Evolutionary conservation across 2,329 filamentous ascomycete species (phyloP).

Genomic region (Neoascochyta sp.): DNA sequence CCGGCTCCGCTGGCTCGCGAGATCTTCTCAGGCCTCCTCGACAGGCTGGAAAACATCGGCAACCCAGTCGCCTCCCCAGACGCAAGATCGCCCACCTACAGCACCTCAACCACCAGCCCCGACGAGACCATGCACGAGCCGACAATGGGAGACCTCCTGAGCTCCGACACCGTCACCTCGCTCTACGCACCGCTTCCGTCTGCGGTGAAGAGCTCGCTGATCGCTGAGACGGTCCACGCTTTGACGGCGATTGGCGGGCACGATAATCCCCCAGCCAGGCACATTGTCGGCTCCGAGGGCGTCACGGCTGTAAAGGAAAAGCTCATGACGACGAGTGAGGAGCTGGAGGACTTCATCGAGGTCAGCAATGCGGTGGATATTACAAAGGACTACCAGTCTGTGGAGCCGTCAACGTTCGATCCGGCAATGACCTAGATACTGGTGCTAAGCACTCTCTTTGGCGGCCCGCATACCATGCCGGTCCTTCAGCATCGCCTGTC

Average conservation of each 20-base stretch:
- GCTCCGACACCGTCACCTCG: slow-evolving; percentile 53
- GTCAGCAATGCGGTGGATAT: slow-evolving; percentile 83
- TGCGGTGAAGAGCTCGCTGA: slow-evolving; percentile 66
- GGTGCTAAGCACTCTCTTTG: too few species aligned
- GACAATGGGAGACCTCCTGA: slow-evolving; percentile 45
- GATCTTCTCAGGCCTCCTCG: slow-evolving; percentile 75
- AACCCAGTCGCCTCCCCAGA: slow-evolving; percentile 27
- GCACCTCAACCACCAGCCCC: slow-evolving; percentile 26
- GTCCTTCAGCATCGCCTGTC: slow-evolving; percentile 1
- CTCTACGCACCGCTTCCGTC: slow-evolving; percentile 70
- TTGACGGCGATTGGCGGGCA: slow-evolving; percentile 89
- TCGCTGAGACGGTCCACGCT: slow-evolving; percentile 86
- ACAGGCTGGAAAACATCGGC: slow-evolving; percentile 64
- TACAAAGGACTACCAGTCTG: slow-evolving; percentile 17
- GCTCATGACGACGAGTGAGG: slow-evolving; percentile 91
- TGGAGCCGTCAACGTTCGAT: slow-evolving; percentile 7
- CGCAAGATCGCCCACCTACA: slow-evolving; percentile 27
- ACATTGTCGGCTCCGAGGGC: slow-evolving; percentile 90
- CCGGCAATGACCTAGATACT: too few species aligned
- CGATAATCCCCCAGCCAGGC: slow-evolving; percentile 88
- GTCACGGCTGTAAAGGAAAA: slow-evolving; percentile 90
- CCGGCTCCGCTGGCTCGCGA: slow-evolving; percentile 78
- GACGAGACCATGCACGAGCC: slow-evolving; percentile 27
- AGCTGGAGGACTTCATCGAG: slow-evolving; percentile 93
- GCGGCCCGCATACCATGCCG: too few species aligned